Evolutionary conservation across 2,329 filamentous ascomycete genomes (phyloP).

Genomic region (Penicillium sp.): DNA sequence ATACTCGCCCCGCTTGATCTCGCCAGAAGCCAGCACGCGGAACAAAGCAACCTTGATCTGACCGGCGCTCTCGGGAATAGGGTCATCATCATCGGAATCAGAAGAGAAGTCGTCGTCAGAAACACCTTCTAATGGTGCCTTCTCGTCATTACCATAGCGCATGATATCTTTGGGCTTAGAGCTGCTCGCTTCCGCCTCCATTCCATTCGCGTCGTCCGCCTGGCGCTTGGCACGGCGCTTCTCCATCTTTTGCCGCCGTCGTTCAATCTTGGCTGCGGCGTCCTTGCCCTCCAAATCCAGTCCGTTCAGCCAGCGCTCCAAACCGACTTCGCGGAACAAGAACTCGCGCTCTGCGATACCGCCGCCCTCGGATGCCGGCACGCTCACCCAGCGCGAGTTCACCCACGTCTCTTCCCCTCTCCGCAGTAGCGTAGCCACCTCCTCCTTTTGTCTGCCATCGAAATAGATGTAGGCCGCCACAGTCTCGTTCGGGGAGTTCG

Average conservation of each 20-base stretch:
- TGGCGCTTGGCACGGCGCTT: conserved; percentile 79
- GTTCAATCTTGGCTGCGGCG: conserved; percentile 75
- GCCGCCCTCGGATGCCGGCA: conserved; percentile 86
- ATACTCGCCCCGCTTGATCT: conserved; percentile 97
- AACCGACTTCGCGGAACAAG: conserved; percentile 90
- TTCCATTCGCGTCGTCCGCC: conserved; percentile 57
- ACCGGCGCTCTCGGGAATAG: conserved; percentile 84
- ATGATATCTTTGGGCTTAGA: conserved; percentile 61
- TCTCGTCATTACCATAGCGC: conserved; percentile 76
- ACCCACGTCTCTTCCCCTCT: conserved; percentile 99
- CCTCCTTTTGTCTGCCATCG: conserved; percentile 90
- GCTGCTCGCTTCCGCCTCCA: conserved; percentile 41
- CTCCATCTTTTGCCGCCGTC: conserved; percentile 69
- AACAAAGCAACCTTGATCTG: conserved; percentile 99
- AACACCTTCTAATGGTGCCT: conserved; percentile 71
- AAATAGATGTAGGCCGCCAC: conserved; percentile 99
- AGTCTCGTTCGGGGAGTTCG: conserved; percentile 90
- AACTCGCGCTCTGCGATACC: conserved; percentile 96
- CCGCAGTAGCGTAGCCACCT: conserved; percentile 89
- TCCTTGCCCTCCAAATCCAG: conserved; percentile 93
- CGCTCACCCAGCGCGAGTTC: conserved; percentile 95
- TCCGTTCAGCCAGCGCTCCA: conserved; percentile 95
- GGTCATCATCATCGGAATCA: conserved; percentile 76
- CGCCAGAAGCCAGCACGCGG: conserved; percentile 88
- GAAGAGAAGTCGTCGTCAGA: conserved; percentile 71